These are phyloP conservation scores for Entomophthora muscae DNA, from an alignment of 371 early-diverging fungal species.

Conservation along the genomic window DNA sequence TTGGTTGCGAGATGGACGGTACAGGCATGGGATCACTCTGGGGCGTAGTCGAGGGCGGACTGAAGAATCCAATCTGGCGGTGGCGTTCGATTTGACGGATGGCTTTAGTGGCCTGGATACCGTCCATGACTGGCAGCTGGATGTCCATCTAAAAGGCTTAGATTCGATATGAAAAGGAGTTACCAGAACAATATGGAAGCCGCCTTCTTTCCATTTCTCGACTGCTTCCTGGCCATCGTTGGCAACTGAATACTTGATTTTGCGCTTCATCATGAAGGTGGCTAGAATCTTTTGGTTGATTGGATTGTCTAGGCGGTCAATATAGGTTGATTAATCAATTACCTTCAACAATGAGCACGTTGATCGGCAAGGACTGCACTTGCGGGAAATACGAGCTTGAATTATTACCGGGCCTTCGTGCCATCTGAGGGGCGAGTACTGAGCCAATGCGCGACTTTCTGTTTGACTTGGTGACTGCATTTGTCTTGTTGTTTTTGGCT, in stretches of 20 bases:
- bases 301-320: constrained; percentile 37
- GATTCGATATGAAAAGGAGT: constrained; percentile 10
- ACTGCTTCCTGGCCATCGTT: constrained; percentile 60
- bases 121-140: constrained; percentile 65
- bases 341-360: constrained; percentile 69
- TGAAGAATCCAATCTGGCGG: constrained; percentile 37
- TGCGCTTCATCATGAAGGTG: constrained; percentile 52
- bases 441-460: neutral
- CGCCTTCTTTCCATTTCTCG: constrained; percentile 43
- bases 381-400: constrained; percentile 21
- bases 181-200: constrained; percentile 60
- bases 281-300: constrained; percentile 56
- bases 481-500: neutral
- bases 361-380: constrained; percentile 32
- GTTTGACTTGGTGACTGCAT: neutral
- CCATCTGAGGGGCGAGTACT: constrained; percentile 3
- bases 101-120: constrained; percentile 55
- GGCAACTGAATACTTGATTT: constrained; percentile 48
- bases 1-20: constrained; percentile 4
- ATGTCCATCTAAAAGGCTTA: constrained; percentile 46
- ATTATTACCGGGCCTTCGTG: constrained; percentile 10
- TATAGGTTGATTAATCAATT: constrained; percentile 10
- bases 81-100: constrained; percentile 47
- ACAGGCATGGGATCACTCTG: constrained; percentile 6
- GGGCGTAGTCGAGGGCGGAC: constrained; percentile 15